Conservation (phyloP, 1,284 basidiomycete species). For the Amylostereum areolatum region DNA sequence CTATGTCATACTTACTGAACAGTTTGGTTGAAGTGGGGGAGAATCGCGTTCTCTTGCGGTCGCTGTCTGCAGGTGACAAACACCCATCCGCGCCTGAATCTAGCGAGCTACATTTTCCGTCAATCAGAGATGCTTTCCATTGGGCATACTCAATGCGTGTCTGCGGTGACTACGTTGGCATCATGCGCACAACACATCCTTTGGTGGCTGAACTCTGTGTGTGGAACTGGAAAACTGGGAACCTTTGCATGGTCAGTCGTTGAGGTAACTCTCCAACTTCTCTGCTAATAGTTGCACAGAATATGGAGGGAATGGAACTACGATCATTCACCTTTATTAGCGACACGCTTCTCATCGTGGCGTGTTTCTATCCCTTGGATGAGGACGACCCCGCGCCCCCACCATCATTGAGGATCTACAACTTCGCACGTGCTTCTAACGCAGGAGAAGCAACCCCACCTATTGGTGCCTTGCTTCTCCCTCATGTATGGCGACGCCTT, state of each 20-base stretch:
- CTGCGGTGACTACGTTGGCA: conserved; percentile 39
- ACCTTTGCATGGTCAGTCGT: conserved; percentile 36
- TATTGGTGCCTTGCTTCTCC: conserved; percentile 35
- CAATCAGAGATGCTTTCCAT: neutral
- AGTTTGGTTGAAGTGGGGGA: conserved; percentile 5
- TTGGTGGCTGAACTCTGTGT: conserved; percentile 41
- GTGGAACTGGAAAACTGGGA: conserved; percentile 58
- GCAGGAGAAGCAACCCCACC: conserved; percentile 25
- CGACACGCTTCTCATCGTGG: conserved; percentile 4
- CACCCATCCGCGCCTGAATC: conserved; percentile 37
- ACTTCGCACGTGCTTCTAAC: too few species aligned
- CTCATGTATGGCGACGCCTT: conserved; percentile 23
- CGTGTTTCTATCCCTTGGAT: too few species aligned
- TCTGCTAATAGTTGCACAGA: conserved; percentile 5
- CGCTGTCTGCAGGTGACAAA: conserved; percentile 37
- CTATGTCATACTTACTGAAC: neutral
- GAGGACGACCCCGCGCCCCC: too few species aligned
- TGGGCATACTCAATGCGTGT: conserved; percentile 41
- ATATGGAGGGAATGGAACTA: conserved; percentile 1
- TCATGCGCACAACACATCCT: conserved; percentile 22
- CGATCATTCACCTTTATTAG: conserved; percentile 16
- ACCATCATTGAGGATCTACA: too few species aligned
- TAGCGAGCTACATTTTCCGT: conserved; percentile 21
- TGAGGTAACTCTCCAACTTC: neutral
- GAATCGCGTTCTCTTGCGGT: conserved; percentile 36